Conservation (phyloP, 2,329 filamentous ascomycete species). For the Periconia sp. region DNA sequence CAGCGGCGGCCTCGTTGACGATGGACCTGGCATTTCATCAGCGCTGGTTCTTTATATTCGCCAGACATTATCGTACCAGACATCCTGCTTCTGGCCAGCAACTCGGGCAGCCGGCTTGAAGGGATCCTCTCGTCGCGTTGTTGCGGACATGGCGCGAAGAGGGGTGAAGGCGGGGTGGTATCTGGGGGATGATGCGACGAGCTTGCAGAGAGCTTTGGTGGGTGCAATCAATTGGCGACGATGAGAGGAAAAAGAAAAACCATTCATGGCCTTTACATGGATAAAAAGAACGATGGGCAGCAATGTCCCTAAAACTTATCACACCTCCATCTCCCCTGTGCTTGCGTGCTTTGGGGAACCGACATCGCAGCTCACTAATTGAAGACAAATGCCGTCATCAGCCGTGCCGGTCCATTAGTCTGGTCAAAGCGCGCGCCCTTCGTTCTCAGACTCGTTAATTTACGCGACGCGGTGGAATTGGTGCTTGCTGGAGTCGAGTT, state of each 20-base stretch:
- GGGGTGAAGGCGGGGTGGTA: constrained; percentile 20
- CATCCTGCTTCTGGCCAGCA: constrained; percentile 59
- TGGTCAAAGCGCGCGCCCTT: too few species aligned
- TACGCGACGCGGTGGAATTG: constrained; percentile 20
- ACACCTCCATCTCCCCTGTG: background rate
- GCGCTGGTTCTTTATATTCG: background rate
- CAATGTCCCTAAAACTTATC: too few species aligned
- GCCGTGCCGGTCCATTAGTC: constrained; percentile 16
- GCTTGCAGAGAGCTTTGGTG: background rate
- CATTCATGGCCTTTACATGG: background rate
- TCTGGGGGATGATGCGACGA: constrained; percentile 1
- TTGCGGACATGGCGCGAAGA: constrained; percentile 39
- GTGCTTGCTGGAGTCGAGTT: background rate
- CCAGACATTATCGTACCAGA: constrained; percentile 49
- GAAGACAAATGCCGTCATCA: constrained; percentile 33
- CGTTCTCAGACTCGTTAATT: constrained; percentile 18
- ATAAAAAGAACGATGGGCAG: background rate
- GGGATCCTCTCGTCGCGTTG: constrained; percentile 39
- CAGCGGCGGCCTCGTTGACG: constrained; percentile 67
- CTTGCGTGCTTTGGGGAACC: constrained; percentile 31
- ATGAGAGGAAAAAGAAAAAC: background rate
- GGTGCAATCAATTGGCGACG: background rate
- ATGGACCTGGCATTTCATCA: constrained; percentile 54
- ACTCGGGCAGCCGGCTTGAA: constrained; percentile 59
- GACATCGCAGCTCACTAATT: background rate